Percentiles rank a stretch among this genome's conserved stretches.
phyloP scores from a whole-genome alignment of 805 yeast species.

The Barnettozyma botsteinii region DNA sequence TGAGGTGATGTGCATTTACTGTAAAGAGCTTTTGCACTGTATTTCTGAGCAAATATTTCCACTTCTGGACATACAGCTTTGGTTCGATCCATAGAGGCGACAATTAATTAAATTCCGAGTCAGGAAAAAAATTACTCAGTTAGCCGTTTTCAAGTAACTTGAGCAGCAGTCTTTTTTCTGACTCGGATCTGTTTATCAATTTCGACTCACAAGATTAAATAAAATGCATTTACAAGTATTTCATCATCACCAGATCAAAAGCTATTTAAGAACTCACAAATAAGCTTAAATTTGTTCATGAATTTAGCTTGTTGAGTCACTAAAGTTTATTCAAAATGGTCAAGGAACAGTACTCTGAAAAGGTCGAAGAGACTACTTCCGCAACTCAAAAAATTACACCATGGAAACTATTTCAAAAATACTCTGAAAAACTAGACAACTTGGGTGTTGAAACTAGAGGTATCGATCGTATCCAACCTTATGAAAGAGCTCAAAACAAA shows the following conservation, averaged over 20 bases:
- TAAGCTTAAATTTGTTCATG: not conserved
- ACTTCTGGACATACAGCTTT: not conserved
- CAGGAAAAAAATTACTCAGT: no score
- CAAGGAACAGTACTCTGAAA: constrained; percentile 7
- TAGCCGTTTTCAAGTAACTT: no score
- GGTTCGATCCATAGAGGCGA: not conserved
- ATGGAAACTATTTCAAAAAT: constrained; percentile 20
- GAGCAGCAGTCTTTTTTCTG: not conserved
- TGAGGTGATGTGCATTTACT: no score
- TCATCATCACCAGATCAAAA: not conserved
- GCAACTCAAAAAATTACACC: constrained; percentile 14
- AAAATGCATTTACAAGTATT: not conserved
- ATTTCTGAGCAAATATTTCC: constrained; percentile 12
- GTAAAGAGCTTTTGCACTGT: no score
- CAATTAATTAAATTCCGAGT: not conserved
- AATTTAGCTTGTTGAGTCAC: no score
- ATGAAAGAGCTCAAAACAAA: constrained; percentile 47
- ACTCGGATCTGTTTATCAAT: not conserved
- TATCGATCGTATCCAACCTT: constrained; percentile 65
- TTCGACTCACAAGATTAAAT: not conserved
- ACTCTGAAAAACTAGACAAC: constrained; percentile 45
- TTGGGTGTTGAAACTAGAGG: constrained; percentile 74
- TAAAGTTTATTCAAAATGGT: constrained; percentile 2
- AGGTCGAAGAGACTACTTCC: constrained; percentile 1
- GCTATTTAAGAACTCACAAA: not conserved